Percentiles rank a stretch among this genome's conserved stretches.
Evolutionary conservation across 345 rosid species (phyloP).

Genomic region (Lepidium sativum): DNA sequence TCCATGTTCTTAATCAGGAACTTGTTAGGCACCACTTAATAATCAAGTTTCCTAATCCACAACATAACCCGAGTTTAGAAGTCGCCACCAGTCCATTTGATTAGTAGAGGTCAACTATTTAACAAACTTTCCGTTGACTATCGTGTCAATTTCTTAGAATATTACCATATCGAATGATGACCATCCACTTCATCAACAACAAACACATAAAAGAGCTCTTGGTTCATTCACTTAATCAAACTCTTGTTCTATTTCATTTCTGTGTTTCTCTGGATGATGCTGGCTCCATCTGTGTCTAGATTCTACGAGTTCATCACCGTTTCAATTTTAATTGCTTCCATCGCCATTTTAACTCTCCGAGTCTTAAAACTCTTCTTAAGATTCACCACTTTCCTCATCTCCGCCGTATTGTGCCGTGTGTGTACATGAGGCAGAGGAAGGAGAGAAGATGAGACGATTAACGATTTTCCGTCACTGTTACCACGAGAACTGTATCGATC

Average conservation of each 20-base stretch:
- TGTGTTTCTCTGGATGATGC: neutral
- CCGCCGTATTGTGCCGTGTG: conserved; percentile 29
- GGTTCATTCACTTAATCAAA: too few species aligned
- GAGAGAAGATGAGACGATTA: conserved; percentile 28
- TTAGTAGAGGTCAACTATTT: neutral
- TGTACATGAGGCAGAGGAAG: conserved; percentile 26
- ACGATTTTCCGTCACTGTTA: conserved; percentile 38
- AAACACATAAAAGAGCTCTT: too few species aligned
- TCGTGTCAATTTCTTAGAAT: neutral
- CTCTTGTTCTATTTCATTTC: too few species aligned
- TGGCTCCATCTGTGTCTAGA: neutral
- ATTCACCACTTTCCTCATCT: neutral
- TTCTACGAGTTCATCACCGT: neutral
- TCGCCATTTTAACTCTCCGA: conserved; percentile 3
- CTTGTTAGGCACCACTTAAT: too few species aligned
- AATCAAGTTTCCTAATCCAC: neutral
- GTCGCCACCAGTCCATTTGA: neutral
- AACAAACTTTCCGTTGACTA: neutral
- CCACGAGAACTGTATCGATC: conserved; percentile 38
- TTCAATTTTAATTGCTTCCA: neutral
- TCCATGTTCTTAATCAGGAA: too few species aligned
- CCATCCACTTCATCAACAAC: too few species aligned
- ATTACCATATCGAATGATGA: neutral
- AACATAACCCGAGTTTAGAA: neutral
- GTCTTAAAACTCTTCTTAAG: neutral